A percentile compares a stretch with the other conserved stretches of the same genome.
Evolutionary conservation across 257 asterid genomes (phyloP).

Genomic region (Forsythia suspensa): DNA sequence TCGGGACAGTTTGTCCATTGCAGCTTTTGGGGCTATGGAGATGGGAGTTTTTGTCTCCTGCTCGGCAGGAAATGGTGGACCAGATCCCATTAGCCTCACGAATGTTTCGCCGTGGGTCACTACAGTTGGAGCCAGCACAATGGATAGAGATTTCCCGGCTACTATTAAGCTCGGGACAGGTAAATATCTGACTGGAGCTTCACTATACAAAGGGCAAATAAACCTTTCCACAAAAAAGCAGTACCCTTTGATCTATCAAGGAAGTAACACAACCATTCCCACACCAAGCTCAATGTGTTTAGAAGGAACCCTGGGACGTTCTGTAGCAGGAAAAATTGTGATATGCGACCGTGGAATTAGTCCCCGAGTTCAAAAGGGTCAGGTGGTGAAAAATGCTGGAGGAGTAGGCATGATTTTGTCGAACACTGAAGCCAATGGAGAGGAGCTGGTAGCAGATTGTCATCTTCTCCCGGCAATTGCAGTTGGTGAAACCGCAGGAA

Average conservation of each 20-base stretch:
- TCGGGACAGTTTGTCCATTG: constrained; percentile 73
- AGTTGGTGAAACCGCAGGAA: constrained; percentile 68
- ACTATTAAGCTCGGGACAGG: constrained; percentile 71
- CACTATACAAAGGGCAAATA: constrained; percentile 61
- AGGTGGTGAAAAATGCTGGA: constrained; percentile 87
- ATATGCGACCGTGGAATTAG: constrained; percentile 89
- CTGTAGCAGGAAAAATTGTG: constrained; percentile 78
- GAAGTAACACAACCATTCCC: constrained; percentile 60
- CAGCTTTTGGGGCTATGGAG: constrained; percentile 92
- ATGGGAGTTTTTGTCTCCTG: constrained; percentile 83
- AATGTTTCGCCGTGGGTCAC: constrained; percentile 96
- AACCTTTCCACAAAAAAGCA: constrained; percentile 34
- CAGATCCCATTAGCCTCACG: constrained; percentile 83
- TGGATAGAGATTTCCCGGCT: constrained; percentile 93
- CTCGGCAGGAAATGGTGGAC: constrained; percentile 94
- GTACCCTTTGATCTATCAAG: constrained; percentile 64
- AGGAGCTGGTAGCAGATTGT: constrained; percentile 81
- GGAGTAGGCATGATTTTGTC: constrained; percentile 84
- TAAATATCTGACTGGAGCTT: constrained; percentile 50
- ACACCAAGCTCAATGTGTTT: constrained; percentile 85
- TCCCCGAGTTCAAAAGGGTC: constrained; percentile 88
- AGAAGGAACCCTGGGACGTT: constrained; percentile 65
- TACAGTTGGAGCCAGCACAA: constrained; percentile 86
- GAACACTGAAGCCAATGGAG: constrained; percentile 80
- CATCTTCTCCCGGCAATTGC: constrained; percentile 89